Base-by-base conservation (phyloP, 2,329 filamentous ascomycete species). In the Cladosporium oxysporum region DNA sequence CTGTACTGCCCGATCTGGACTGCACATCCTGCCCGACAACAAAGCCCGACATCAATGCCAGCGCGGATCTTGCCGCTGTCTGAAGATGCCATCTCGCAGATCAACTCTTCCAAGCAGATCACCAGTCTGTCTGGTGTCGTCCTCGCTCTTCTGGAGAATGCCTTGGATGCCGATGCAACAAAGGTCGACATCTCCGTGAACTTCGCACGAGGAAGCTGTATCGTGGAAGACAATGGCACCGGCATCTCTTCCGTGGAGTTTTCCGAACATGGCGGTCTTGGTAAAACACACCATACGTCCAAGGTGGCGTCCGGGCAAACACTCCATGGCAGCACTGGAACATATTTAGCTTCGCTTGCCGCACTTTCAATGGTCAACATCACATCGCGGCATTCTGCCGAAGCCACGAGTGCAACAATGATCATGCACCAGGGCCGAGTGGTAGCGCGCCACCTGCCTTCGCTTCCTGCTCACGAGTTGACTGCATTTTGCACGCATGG, bases 51-150 rank as follows among this genome's bases (percentile, higher is more conserved):
- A 64, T n/a, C 33, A 57, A 63, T 63, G 61, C 61, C 50, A 67
- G 62, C 68, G 28, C 70, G 73, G 14, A 76, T 76, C 11, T 62
- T 69, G 65, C 75, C 73, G 26, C 65, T 76, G 28, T 59, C 67
- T 23, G 47, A 68, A 21, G 72, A 73, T 26, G 69, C 69, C 44
- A 69, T 73, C 35, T 65, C 90, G 58, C 91, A 93, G 76, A 90
- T 99, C 79, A 91, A 90, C 75, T 97, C 94, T 0, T 96, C 94
- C 0, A 87, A 88, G n/a, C 83, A 85, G 64, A 90, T 98, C 71
- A 90, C 88, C 1, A 90, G 88, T 53, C 82, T 98, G 35, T 90
- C 89, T 71, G 85, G 81, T 29, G 92, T 91, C 5, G 81, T 91
- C 16, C 81, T 87, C 64, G 91, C 90, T 55, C 83, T 98, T 11